Percentiles rank a stretch among this genome's conserved stretches.
Conservation (phyloP, 176 grass and related monocot species). For the Hyparrhenia diplandra region DNA sequence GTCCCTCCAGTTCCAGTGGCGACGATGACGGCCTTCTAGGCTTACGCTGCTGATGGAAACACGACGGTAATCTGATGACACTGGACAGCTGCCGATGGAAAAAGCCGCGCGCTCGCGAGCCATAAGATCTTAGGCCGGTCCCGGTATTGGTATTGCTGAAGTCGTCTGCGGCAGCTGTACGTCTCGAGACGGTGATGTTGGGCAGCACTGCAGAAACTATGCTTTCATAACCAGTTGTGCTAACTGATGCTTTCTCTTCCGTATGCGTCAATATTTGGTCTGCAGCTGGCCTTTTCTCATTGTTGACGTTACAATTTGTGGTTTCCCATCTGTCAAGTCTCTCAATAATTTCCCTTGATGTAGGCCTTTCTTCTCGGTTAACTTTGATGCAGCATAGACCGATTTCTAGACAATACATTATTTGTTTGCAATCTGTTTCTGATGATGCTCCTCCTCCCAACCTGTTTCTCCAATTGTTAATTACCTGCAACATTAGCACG, state of each 20-base stretch:
- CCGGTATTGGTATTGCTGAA: neutral
- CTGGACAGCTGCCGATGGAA: constrained; percentile 57
- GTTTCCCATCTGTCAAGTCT: neutral
- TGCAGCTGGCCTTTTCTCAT: neutral
- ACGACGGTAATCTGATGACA: neutral
- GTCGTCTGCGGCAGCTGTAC: neutral
- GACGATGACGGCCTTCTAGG: no score
- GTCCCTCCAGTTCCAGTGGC: no score
- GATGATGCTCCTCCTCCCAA: neutral
- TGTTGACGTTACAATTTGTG: neutral
- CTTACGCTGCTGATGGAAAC: no score
- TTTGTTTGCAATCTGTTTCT: neutral
- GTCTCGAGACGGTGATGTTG: neutral
- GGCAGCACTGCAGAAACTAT: constrained; percentile 26
- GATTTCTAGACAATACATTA: neutral
- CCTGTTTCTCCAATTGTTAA: neutral
- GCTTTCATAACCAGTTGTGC: neutral
- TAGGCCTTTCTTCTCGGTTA: neutral
- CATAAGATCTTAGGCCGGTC: neutral
- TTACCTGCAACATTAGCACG: neutral
- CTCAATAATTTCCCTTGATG: neutral
- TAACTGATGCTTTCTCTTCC: neutral
- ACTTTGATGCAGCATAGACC: neutral
- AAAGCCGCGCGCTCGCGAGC: neutral
- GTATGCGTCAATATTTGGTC: neutral